These are phyloP conservation scores for Dictyophora rubrovolvata DNA, from an alignment of 768 basidiomycete genomes.

Conservation along the genomic window DNA sequence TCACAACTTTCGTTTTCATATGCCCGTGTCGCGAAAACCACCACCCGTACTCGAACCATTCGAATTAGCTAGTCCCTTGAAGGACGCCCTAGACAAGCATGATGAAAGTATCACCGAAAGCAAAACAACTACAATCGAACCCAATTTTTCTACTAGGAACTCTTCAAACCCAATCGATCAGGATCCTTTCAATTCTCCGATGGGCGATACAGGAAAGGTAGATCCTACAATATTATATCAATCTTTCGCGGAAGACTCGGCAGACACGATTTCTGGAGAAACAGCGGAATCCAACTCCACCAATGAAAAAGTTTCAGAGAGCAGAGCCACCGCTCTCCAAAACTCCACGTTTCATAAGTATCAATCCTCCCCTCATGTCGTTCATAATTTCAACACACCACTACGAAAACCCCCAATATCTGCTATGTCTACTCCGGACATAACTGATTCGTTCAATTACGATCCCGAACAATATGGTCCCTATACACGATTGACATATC, in stretches of 20 bases:
- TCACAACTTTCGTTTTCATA: neutral
- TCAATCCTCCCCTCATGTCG: neutral
- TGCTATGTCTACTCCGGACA: neutral
- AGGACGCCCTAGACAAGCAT: neutral
- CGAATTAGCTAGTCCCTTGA: neutral
- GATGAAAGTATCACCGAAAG: neutral
- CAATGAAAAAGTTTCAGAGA: too few species aligned
- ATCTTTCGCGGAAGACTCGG: neutral
- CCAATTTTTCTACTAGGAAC: neutral
- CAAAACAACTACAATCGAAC: neutral
- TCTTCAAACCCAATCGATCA: neutral
- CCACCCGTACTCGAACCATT: neutral
- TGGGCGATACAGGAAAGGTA: neutral
- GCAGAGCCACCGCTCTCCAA: too few species aligned
- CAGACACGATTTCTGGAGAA: too few species aligned
- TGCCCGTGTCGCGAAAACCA: slow-evolving; percentile 6
- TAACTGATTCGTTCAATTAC: neutral
- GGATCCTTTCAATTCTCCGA: neutral
- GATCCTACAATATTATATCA: neutral
- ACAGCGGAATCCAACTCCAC: too few species aligned
- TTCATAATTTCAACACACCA: neutral
- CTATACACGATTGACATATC: neutral
- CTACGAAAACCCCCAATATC: neutral
- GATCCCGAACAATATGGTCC: slow-evolving; percentile 7
- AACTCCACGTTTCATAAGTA: too few species aligned